Evolutionary conservation across 768 basidiomycete genomes (phyloP).

Genomic region (Boletus vinaceobasis): DNA sequence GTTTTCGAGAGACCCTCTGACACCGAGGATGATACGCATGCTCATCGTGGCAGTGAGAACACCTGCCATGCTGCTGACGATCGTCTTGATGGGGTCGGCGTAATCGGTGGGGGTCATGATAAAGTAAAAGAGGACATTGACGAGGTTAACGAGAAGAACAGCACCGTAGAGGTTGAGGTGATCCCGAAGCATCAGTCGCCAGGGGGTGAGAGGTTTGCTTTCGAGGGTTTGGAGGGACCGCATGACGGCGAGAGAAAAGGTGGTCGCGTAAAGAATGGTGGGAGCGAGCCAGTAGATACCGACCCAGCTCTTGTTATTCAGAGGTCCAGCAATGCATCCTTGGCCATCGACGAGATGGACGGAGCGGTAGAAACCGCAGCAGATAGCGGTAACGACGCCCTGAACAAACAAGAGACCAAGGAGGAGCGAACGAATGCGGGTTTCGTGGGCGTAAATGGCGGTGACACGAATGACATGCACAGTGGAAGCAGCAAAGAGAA

Average conservation of each 20-base stretch:
- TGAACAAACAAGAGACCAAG: slow-evolving; percentile 61
- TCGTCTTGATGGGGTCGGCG: slow-evolving; percentile 72
- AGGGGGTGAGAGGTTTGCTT: slow-evolving; percentile 54
- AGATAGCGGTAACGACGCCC: slow-evolving; percentile 66
- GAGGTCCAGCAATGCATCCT: slow-evolving; percentile 84
- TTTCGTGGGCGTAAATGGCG: slow-evolving; percentile 67
- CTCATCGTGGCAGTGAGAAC: slow-evolving; percentile 87
- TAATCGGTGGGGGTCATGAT: slow-evolving; percentile 62
- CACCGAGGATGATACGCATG: slow-evolving; percentile 79
- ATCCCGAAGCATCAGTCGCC: slow-evolving; percentile 90
- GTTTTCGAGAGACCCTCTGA: slow-evolving; percentile 68
- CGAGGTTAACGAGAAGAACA: slow-evolving; percentile 75
- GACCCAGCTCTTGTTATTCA: slow-evolving; percentile 62
- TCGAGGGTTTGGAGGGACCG: slow-evolving; percentile 25
- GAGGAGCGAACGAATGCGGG: slow-evolving; percentile 53
- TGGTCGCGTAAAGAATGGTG: slow-evolving; percentile 55
- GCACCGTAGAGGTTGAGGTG: slow-evolving; percentile 84
- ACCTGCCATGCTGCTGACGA: slow-evolving; percentile 81
- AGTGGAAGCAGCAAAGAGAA: slow-evolving; percentile 66
- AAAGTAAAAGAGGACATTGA: slow-evolving; percentile 87
- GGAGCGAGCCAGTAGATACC: slow-evolving; percentile 83
- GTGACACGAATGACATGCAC: slow-evolving; percentile 77
- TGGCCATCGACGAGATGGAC: slow-evolving; percentile 72
- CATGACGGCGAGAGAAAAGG: slow-evolving; percentile 23
- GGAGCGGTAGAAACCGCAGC: slow-evolving; percentile 79